Evolutionary conservation across 2,329 filamentous ascomycete species (phyloP).

Genomic region (Eutypella sp.): DNA sequence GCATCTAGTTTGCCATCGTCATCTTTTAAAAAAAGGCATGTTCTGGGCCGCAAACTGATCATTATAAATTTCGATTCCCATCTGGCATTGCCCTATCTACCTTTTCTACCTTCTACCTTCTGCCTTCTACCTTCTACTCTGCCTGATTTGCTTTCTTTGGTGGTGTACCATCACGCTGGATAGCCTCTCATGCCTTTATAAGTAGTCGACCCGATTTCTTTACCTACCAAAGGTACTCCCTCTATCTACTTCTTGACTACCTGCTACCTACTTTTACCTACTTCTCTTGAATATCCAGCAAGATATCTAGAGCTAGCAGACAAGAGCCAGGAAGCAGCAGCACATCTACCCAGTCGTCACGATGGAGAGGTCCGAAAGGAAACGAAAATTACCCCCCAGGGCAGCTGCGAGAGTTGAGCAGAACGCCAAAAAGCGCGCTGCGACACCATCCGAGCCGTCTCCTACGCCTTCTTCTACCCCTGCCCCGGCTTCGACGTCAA

Average conservation of each 20-base stretch:
- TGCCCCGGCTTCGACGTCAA: conserved; percentile 22
- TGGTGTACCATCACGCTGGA: not conserved
- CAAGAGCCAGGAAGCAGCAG: too few relatives aligned
- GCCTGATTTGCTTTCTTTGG: not conserved
- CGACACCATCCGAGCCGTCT: conserved; percentile 50
- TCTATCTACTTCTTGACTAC: not conserved
- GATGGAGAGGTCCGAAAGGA: conserved; percentile 65
- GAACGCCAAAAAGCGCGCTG: conserved; percentile 54
- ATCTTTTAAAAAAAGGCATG: too few relatives aligned
- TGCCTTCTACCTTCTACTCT: not conserved
- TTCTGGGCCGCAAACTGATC: too few relatives aligned
- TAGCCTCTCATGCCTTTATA: conserved; percentile 7
- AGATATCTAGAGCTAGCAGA: too few relatives aligned
- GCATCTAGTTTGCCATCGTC: too few relatives aligned
- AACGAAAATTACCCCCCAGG: conserved; percentile 60
- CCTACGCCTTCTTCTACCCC: conserved; percentile 48
- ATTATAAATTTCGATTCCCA: too few relatives aligned
- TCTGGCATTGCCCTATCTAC: too few relatives aligned
- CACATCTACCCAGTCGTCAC: not conserved
- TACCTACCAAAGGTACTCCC: not conserved
- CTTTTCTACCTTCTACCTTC: too few relatives aligned
- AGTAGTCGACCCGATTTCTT: too few relatives aligned
- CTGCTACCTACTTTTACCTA: too few relatives aligned
- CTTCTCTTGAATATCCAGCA: too few relatives aligned
- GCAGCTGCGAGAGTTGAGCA: conserved; percentile 57